Evolutionary conservation across 441 rosid genomes (phyloP), one percentile per base, ranked within the genome.

Genomic region (Euphorbia schlechtendalii): DNA sequence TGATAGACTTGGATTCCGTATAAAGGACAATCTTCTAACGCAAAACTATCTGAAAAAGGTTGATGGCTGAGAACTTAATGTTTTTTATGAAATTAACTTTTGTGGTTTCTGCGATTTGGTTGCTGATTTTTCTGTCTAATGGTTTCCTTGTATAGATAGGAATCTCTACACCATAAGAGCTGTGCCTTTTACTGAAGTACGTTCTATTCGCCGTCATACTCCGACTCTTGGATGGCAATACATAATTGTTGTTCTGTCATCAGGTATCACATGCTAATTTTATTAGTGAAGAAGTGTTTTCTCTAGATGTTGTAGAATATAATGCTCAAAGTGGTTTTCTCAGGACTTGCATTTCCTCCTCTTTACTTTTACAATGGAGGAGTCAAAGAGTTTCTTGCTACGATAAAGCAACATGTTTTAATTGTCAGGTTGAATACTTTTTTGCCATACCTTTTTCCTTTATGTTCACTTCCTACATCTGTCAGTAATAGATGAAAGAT

Each of bases 161-260:
- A 89, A 76, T 76, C 90, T 95, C 30, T 92, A 95, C 75, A 89
- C 99, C 21, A 92, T 95, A 74, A 83, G 82, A 59, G 89, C 86
- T 27, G 79, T 86, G 73, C 89, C 96, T 7, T 84, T 92, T 72
- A 62, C 85, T 0, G 98, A 89, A 5, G 90, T 95, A 64, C 79
- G 93, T 73, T 89, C 95, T 30, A 88, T 95, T 65, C 83, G 89
- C 41, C 79, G 98, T 57, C 96, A 92, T 66, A 85, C 88, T 69
- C 99, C 98, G 9, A 75, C 98, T 66, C 65, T 95, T 20, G 99
- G 97, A 64, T 95, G 99, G 97, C 99, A 92, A 77, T 92, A 86
- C 76, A 77, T 92, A 13, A 95, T 95, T 60, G 80, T 89, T 64
- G 96, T 95, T 63, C 69, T 89, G 74, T 84, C 98, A 59, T 84